Evolutionary conservation across 805 yeast species (phyloP).

Genomic region (Kuraishia piskuri): DNA sequence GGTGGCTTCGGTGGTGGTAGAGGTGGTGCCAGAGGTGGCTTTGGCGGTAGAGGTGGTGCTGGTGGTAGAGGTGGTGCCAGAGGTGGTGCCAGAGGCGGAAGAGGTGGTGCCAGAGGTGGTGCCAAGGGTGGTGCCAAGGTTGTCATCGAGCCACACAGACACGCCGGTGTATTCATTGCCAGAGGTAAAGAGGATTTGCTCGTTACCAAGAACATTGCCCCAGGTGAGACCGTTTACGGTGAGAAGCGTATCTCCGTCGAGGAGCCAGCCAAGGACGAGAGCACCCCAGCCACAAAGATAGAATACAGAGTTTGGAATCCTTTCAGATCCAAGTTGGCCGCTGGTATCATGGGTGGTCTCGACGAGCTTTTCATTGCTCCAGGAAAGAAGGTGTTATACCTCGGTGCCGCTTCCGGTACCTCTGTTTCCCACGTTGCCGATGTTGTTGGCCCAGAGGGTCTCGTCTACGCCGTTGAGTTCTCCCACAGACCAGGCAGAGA

Average conservation of each 20-base stretch:
- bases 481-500: conserved; percentile 99
- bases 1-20: conserved; percentile 46
- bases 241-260: conserved; percentile 94
- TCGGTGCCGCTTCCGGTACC: conserved; percentile 99
- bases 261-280: conserved; percentile 84
- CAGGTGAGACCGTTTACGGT: conserved; percentile 98
- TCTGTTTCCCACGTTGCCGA: conserved; percentile 98
- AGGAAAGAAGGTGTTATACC: conserved; percentile 92
- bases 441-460: conserved; percentile 98
- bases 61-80: conserved; percentile 51
- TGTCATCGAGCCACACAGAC: conserved; percentile 97
- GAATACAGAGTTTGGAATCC: conserved; percentile 99
- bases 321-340: conserved; percentile 98
- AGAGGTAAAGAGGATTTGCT: conserved; percentile 98
- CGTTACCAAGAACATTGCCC: conserved; percentile 94
- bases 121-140: conserved; percentile 92
- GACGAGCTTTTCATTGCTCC: conserved; percentile 97
- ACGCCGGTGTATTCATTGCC: conserved; percentile 97
- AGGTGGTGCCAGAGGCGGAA: conserved; percentile 52
- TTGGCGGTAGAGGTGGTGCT: conserved; percentile 47
- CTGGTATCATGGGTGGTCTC: conserved; percentile 99
- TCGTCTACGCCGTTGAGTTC: conserved; percentile 98
- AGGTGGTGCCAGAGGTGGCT: conserved; percentile 40
- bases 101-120: conserved; percentile 71
- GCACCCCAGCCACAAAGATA: conserved; percentile 83